These are phyloP conservation scores for Hemisphaericaspora lyxosophila DNA, from an alignment of 1,139 yeast genomes.

Conservation along the genomic window DNA sequence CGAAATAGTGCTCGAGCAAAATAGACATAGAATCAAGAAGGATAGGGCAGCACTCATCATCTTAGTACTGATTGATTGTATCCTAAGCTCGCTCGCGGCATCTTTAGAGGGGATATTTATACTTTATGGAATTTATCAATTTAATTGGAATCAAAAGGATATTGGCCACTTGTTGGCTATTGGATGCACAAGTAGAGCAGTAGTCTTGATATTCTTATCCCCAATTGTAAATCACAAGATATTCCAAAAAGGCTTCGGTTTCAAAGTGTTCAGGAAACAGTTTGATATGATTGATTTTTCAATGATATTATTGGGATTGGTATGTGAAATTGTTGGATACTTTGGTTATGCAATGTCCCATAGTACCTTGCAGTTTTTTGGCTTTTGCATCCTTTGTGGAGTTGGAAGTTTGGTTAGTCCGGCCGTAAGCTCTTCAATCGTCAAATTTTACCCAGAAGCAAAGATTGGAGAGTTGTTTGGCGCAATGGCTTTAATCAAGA, in stretches of 20 bases:
- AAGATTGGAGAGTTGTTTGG: slow-evolving; percentile 43
- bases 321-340: slow-evolving; percentile 45
- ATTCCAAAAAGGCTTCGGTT: slow-evolving; percentile 24
- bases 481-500: slow-evolving; percentile 36
- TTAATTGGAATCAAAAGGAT: slow-evolving; percentile 58
- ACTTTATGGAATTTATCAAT: slow-evolving; percentile 58
- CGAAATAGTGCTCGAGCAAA: slow-evolving; percentile 25
- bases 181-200: slow-evolving; percentile 46
- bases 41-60: slow-evolving; percentile 39
- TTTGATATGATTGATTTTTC: slow-evolving; percentile 58
- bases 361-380: slow-evolving; percentile 18
- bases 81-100: slow-evolving; percentile 35
- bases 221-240: slow-evolving; percentile 32
- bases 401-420: slow-evolving; percentile 45
- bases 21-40: slow-evolving; percentile 13
- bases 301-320: slow-evolving; percentile 29
- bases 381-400: slow-evolving; percentile 38
- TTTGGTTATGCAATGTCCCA: slow-evolving; percentile 22
- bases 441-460: slow-evolving; percentile 41
- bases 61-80: slow-evolving; percentile 49
- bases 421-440: slow-evolving; percentile 33
- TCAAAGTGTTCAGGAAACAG: slow-evolving; percentile 36
- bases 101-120: slow-evolving; percentile 49
- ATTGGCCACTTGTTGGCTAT: slow-evolving; percentile 61
- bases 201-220: slow-evolving; percentile 32